Base-by-base conservation (phyloP, 2,329 filamentous ascomycete species). In the Grosmannia huntii region DNA sequence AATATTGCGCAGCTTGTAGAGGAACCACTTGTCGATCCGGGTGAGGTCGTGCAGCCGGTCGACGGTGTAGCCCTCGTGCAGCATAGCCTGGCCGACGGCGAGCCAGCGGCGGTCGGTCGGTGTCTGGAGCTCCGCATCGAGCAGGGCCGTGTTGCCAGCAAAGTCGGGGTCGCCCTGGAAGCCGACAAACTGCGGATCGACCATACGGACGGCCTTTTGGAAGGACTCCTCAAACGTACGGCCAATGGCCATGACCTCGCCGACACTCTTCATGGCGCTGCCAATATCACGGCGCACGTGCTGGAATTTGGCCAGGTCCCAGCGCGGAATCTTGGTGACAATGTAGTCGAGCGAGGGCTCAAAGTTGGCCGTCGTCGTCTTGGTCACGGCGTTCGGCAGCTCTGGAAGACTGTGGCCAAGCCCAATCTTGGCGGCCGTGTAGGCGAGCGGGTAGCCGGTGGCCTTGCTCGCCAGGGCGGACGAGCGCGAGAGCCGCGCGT, bases 1-100 rank as follows among this genome's bases (percentile, higher is more conserved):
- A 67, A 99, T 89, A 77, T 97, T 97, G 76, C 96, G 86, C 56
- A 99, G 84, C 82, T 99, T 97, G 84, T 96, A 84, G 66, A 99
- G 76, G 80, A 99, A 99, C 94, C 94, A 97, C 75, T 95, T 96
- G 77, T 97, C 94, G 67, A 99, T 99, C 81, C 96, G 96, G 75
- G 88, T 95, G 65, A 99, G 77, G 7, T 96, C 90, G 70, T 97
- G 90, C 19, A 99, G 80, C 71, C 82, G 85, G 64, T 99, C 92
- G 53, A 96, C 90, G 1, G 89, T 84, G 78, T 99, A 99, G 72
- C 87, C 87, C 75, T 96, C 90, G 77, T 97, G 90, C 64, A 96
- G 84, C 90, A 99, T 95, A 64, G 94, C 94, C 75, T 97, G 91
- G 52, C 94, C 92, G 68, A 99, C 90, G 63, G 94, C 94, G 66